These are phyloP conservation scores for Ceratobasidium sp. DNA, from an alignment of 1,284 basidiomycete species.

Conservation along the genomic window DNA sequence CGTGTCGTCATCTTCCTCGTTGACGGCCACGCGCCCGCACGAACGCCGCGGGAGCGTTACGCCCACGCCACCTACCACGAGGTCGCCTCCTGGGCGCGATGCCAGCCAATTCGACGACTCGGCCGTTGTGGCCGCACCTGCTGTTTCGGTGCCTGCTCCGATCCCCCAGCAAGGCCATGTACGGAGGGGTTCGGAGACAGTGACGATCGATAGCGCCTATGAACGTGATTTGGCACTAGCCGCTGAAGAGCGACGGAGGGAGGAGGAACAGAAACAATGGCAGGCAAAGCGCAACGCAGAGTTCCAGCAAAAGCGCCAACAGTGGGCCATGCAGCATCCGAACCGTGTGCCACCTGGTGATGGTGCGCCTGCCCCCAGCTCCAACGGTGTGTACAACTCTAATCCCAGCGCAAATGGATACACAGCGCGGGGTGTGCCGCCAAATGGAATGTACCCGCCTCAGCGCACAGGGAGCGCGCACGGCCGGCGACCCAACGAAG, in stretches of 20 bases:
- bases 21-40: slow-evolving; percentile 24
- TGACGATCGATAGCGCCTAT: slow-evolving; percentile 20
- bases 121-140: neutral
- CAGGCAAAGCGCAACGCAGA: slow-evolving; percentile 16
- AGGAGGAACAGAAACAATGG: slow-evolving; percentile 31
- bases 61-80: slow-evolving; percentile 38
- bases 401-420: slow-evolving; percentile 5
- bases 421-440: neutral
- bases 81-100: slow-evolving; percentile 36
- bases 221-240: slow-evolving; percentile 24
- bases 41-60: slow-evolving; percentile 42
- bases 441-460: slow-evolving; percentile 7
- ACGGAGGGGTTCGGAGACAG: slow-evolving; percentile 18
- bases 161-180: slow-evolving; percentile 18
- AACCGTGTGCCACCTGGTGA: slow-evolving; percentile 1
- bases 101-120: slow-evolving; percentile 25
- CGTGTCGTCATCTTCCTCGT: slow-evolving; percentile 33
- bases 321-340: slow-evolving; percentile 22
- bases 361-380: neutral
- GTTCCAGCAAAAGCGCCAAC: slow-evolving; percentile 24
- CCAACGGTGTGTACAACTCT: slow-evolving; percentile 10
- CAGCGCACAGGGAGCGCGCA: slow-evolving; percentile 21
- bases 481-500: slow-evolving; percentile 1
- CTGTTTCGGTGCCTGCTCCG: neutral
- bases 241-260: slow-evolving; percentile 33